These are phyloP conservation scores for Serendipita sp. DNA, from an alignment of 768 basidiomycete genomes.

Conservation along the genomic window DNA sequence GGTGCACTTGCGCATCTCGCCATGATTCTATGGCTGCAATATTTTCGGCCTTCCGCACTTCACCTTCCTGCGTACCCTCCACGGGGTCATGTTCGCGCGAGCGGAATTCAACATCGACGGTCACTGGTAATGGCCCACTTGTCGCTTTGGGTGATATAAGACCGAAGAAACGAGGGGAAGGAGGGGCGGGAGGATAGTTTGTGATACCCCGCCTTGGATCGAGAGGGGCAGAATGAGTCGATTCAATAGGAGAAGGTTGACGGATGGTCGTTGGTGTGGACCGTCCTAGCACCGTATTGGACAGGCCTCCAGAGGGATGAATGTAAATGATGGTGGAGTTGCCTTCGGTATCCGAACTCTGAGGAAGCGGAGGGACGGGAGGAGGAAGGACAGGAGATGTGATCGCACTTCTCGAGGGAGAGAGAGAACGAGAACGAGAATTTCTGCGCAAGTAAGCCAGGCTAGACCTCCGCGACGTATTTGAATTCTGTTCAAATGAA, in stretches of 20 bases:
- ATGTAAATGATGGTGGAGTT: not conserved
- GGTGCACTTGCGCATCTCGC: slow-evolving; percentile 6
- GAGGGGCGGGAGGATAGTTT: not conserved
- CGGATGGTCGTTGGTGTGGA: not conserved
- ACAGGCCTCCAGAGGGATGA: not conserved
- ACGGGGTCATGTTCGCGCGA: not conserved
- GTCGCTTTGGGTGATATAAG: not conserved
- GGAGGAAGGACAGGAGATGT: not conserved
- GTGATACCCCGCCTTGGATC: not conserved
- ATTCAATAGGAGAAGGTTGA: not conserved
- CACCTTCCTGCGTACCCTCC: slow-evolving; percentile 2
- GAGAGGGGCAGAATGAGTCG: not conserved
- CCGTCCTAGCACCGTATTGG: not conserved
- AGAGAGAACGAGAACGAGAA: not conserved
- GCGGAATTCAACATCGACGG: slow-evolving; percentile 12
- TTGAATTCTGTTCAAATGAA: not conserved
- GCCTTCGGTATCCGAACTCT: not conserved
- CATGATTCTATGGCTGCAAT: not conserved
- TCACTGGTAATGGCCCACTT: slow-evolving; percentile 16
- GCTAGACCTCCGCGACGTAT: not conserved
- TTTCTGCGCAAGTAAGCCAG: not conserved
- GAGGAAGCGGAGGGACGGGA: not conserved
- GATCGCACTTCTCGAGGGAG: not conserved
- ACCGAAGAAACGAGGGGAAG: slow-evolving; percentile 4
- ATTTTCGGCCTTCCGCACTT: not conserved